Evolutionary conservation across 768 basidiomycete species (phyloP).

Genomic region (Amanita inopinata): DNA sequence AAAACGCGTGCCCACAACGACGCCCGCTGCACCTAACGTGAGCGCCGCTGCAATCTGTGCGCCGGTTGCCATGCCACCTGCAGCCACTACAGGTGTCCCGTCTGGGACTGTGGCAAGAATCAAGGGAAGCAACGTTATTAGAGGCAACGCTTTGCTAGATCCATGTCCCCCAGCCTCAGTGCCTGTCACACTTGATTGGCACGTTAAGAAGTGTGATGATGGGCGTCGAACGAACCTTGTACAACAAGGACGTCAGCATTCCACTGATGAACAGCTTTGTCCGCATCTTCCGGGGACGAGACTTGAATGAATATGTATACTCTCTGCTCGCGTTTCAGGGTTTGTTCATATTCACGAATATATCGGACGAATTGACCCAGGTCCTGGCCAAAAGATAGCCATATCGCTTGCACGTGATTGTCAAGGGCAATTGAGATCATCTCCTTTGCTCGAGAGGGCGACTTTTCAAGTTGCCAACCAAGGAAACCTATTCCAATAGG

Average conservation of each 20-base stretch:
- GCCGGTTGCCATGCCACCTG: conserved; percentile 65
- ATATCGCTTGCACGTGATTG: conserved; percentile 51
- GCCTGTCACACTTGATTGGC: conserved; percentile 29
- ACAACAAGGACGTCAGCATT: conserved; percentile 66
- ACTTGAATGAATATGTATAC: conserved; percentile 60
- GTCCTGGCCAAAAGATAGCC: conserved; percentile 64
- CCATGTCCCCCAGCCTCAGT: conserved; percentile 80
- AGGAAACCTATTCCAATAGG: conserved; percentile 73
- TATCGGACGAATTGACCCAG: conserved; percentile 50
- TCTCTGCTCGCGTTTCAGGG: conserved; percentile 25
- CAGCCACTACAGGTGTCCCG: conserved; percentile 53
- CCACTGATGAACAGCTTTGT: conserved; percentile 53
- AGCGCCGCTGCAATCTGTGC: conserved; percentile 57
- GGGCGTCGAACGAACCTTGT: conserved; percentile 44
- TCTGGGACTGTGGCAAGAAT: conserved; percentile 34
- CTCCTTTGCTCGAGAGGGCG: conserved; percentile 26
- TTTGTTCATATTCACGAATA: conserved; percentile 45
- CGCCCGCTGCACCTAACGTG: conserved; percentile 58
- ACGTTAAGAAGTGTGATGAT: conserved; percentile 3
- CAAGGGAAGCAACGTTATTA: conserved; percentile 49
- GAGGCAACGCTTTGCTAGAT: conserved; percentile 40
- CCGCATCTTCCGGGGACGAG: conserved; percentile 49
- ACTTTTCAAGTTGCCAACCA: conserved; percentile 57
- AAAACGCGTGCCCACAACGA: conserved; percentile 68
- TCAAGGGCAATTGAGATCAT: conserved; percentile 43